A percentile compares a stretch with the other conserved stretches of the same genome.
Evolutionary conservation across 345 rosid species (phyloP).

Genomic region (Populus tremula): DNA sequence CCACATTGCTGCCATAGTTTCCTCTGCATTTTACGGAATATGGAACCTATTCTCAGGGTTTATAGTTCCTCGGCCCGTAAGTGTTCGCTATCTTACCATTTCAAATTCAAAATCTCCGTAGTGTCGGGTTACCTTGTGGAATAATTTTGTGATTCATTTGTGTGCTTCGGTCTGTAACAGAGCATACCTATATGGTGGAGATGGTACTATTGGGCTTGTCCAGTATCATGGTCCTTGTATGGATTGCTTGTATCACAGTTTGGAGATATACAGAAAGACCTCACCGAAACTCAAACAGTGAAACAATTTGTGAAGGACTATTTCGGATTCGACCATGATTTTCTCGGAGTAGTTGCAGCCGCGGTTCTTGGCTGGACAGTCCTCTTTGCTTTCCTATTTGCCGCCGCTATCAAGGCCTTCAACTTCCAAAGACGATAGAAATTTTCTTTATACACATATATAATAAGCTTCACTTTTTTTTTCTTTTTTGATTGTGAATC

Average conservation of each 20-base stretch:
- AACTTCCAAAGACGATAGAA: conserved; percentile 25
- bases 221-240: conserved; percentile 22
- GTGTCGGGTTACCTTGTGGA: background rate
- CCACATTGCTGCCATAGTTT: conserved; percentile 51
- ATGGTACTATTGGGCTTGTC: conserved; percentile 29
- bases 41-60: conserved; percentile 72
- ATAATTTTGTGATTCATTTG: background rate
- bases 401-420: conserved; percentile 10
- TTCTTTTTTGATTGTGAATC: too few relatives aligned
- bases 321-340: conserved; percentile 22
- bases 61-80: conserved; percentile 60
- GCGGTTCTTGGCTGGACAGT: background rate
- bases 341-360: conserved; percentile 17
- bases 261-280: background rate
- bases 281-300: background rate
- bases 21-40: conserved; percentile 45
- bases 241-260: conserved; percentile 21
- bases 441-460: background rate
- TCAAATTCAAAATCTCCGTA: too few relatives aligned
- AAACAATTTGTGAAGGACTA: background rate
- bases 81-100: background rate
- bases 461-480: background rate
- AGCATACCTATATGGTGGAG: conserved; percentile 30
- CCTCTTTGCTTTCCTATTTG: conserved; percentile 17
- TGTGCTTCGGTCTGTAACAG: conserved; percentile 1